Conservation (phyloP, 805 yeast genomes). For the Myxozyma neotropica region DNA sequence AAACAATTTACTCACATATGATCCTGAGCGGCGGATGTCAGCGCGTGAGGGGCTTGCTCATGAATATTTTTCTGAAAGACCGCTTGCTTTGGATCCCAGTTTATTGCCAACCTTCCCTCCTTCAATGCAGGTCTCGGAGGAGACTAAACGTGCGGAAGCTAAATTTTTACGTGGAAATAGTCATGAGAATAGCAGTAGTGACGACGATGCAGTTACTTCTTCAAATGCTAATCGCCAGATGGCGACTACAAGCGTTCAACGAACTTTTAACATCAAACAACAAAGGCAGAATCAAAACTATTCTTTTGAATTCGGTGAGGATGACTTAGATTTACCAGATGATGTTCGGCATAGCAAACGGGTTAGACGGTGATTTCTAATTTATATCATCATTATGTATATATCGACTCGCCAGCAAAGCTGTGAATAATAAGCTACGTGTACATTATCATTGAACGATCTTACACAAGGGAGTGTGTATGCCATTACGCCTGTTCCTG, state of each 20-base stretch:
- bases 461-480: too few species aligned
- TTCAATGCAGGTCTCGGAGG: background rate
- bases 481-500: too few species aligned
- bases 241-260: background rate
- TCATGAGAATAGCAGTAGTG: too few species aligned
- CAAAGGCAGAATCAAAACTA: background rate
- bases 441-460: background rate
- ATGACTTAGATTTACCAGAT: background rate
- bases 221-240: background rate
- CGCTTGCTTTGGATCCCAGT: constrained; percentile 42
- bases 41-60: constrained; percentile 71
- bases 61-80: constrained; percentile 70
- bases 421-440: too few species aligned
- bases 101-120: constrained; percentile 27
- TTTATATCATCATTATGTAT: too few species aligned
- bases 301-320: constrained; percentile 5
- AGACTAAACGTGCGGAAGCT: background rate
- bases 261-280: background rate
- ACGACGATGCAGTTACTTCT: background rate
- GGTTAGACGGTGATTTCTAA: background rate
- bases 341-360: background rate
- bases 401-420: too few species aligned
- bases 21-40: constrained; percentile 66
- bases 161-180: background rate
- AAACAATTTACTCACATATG: constrained; percentile 58